Evolutionary conservation across 2,329 filamentous ascomycete genomes (phyloP).

Genomic region (Botrytis deweyae): DNA sequence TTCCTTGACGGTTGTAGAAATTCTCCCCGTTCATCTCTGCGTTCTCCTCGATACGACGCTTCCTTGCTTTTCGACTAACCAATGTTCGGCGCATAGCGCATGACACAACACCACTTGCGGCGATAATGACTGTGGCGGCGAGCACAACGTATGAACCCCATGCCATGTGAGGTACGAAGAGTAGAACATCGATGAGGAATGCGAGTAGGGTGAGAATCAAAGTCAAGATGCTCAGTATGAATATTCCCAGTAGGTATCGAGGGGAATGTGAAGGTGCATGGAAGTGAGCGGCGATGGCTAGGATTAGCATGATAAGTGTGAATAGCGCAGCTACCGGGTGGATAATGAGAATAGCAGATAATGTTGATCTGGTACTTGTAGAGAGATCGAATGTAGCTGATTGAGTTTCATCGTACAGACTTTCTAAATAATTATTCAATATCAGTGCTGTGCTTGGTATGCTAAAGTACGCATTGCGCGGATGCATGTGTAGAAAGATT

Average conservation of each 20-base stretch:
- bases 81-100: conserved; percentile 94
- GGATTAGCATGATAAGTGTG: conserved; percentile 77
- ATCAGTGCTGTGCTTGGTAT: conserved; percentile 9
- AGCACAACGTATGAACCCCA: conserved; percentile 96
- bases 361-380: conserved; percentile 52
- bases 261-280: conserved; percentile 87
- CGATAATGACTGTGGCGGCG: conserved; percentile 81
- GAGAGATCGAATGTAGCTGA: conserved; percentile 55
- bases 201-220: conserved; percentile 80
- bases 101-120: conserved; percentile 77
- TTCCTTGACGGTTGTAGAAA: conserved; percentile 70
- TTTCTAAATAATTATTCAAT: conserved; percentile 26
- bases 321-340: conserved; percentile 88
- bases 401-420: conserved; percentile 32
- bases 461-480: not conserved
- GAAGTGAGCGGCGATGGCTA: conserved; percentile 80
- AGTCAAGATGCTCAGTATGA: conserved; percentile 83
- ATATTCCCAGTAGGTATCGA: conserved; percentile 78
- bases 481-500: not conserved
- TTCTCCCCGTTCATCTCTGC: conserved; percentile 96
- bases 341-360: conserved; percentile 89
- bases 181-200: conserved; percentile 88
- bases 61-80: conserved; percentile 87
- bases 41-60: conserved; percentile 88
- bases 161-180: conserved; percentile 90